Evolutionary conservation across 805 yeast genomes (phyloP).

Genomic region (Metschnikowia colocasiae): DNA sequence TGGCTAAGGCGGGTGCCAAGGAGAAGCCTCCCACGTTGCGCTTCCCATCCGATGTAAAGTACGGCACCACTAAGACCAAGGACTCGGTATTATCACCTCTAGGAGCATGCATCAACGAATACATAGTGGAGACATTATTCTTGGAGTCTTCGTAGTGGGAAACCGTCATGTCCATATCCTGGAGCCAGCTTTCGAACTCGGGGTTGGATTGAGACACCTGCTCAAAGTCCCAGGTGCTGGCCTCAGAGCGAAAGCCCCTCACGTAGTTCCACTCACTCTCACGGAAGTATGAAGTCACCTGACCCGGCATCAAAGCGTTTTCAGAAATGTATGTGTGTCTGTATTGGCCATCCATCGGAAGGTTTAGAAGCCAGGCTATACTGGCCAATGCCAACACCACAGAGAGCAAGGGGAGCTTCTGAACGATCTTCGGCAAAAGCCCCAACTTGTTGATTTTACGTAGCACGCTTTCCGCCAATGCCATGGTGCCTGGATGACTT

Average conservation of each 20-base stretch:
- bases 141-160: conserved; percentile 33
- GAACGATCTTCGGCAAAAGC: conserved; percentile 34
- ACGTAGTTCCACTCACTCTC: conserved; percentile 93
- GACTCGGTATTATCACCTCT: conserved; percentile 96
- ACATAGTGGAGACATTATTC: conserved; percentile 37
- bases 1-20: conserved; percentile 64
- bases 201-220: conserved; percentile 39
- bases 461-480: conserved; percentile 41
- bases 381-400: conserved; percentile 34
- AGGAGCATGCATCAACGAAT: conserved; percentile 87
- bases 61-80: conserved; percentile 85
- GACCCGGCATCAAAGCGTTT: conserved; percentile 96
- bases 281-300: conserved; percentile 85
- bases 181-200: conserved; percentile 55
- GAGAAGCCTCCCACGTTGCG: conserved; percentile 80
- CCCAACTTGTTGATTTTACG: conserved; percentile 40
- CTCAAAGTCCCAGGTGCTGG: conserved; percentile 35
- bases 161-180: conserved; percentile 69
- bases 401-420: conserved; percentile 32
- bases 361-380: conserved; percentile 45
- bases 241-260: conserved; percentile 74
- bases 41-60: conserved; percentile 63
- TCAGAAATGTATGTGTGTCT: conserved; percentile 86
- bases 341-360: conserved; percentile 81
- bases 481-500: conserved; percentile 26